Percentiles rank a stretch among this genome's conserved stretches.
phyloP scores from a whole-genome alignment of 2,329 filamentous ascomycete genomes.

The Trichophaea hybrida region DNA sequence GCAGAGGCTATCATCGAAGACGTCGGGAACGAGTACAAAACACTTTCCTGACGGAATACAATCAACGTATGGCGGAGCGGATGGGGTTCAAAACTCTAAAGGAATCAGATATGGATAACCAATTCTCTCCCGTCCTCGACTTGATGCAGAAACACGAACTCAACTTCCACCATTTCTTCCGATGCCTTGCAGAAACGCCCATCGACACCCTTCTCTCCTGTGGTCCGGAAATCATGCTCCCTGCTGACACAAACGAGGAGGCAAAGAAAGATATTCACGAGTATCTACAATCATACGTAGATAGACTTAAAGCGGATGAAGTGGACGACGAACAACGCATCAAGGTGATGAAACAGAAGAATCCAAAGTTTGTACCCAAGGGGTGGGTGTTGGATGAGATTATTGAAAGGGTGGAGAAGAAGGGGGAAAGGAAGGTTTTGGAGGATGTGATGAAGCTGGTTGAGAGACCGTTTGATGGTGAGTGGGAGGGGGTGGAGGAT shows the following conservation, averaged over 20 bases:
- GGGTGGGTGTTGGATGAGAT: constrained; percentile 90
- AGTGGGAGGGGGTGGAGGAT: constrained; percentile 48
- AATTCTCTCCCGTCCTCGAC: constrained; percentile 75
- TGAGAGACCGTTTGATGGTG: constrained; percentile 68
- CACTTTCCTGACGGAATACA: constrained; percentile 81
- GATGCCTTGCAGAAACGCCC: constrained; percentile 53
- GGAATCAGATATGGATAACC: constrained; percentile 58
- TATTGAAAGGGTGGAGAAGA: constrained; percentile 75
- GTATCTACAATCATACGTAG: constrained; percentile 72
- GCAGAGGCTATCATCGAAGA: constrained; percentile 74
- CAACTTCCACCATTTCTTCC: constrained; percentile 91
- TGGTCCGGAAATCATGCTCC: constrained; percentile 50
- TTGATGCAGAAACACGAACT: constrained; percentile 66
- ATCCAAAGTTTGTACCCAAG: constrained; percentile 83
- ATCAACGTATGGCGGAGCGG: constrained; percentile 63
- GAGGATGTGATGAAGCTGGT: constrained; percentile 67
- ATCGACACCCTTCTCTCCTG: constrained; percentile 45
- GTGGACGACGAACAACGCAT: constrained; percentile 48
- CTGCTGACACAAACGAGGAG: not conserved
- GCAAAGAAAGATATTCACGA: constrained; percentile 47
- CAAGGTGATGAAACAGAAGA: constrained; percentile 62
- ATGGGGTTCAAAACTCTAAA: constrained; percentile 59
- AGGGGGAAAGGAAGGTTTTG: constrained; percentile 62
- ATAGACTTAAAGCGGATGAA: constrained; percentile 32
- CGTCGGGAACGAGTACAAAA: constrained; percentile 76